These are phyloP conservation scores for Boletellus deceptivus DNA, from an alignment of 1,284 basidiomycete species.

Conservation along the genomic window DNA sequence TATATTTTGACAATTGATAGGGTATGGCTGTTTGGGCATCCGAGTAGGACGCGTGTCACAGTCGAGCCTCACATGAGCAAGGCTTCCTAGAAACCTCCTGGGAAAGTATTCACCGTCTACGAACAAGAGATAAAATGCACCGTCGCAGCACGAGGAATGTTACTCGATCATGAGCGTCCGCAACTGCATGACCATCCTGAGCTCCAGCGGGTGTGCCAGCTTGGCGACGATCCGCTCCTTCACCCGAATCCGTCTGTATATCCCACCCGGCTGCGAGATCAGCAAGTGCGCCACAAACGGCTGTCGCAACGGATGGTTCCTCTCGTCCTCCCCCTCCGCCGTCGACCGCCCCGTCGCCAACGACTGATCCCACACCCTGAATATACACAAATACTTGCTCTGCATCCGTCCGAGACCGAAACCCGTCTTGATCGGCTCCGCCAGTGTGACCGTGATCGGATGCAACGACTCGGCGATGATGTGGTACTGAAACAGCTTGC, in stretches of 20 bases:
- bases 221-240: conserved; percentile 23
- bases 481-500: conserved; percentile 15
- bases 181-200: conserved; percentile 14
- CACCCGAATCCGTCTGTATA: conserved; percentile 18
- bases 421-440: conserved; percentile 20
- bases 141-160: neutral
- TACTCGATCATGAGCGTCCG: conserved; percentile 22
- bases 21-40: no score
- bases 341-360: conserved; percentile 11
- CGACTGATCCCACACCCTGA: conserved; percentile 22
- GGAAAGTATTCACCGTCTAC: no score
- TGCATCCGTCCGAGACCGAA: conserved; percentile 15
- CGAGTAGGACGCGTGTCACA: no score
- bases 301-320: conserved; percentile 18
- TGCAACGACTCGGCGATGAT: conserved; percentile 19
- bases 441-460: conserved; percentile 19
- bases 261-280: conserved; percentile 17
- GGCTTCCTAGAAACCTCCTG: no score
- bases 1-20: no score
- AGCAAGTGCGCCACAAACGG: conserved; percentile 21
- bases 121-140: no score
- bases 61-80: no score
- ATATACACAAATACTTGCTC: conserved; percentile 18
- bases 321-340: conserved; percentile 2
- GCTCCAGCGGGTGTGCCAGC: conserved; percentile 15